Evolutionary conservation across 805 yeast genomes (phyloP).

Genomic region (Saccharomycopsis malanga): DNA sequence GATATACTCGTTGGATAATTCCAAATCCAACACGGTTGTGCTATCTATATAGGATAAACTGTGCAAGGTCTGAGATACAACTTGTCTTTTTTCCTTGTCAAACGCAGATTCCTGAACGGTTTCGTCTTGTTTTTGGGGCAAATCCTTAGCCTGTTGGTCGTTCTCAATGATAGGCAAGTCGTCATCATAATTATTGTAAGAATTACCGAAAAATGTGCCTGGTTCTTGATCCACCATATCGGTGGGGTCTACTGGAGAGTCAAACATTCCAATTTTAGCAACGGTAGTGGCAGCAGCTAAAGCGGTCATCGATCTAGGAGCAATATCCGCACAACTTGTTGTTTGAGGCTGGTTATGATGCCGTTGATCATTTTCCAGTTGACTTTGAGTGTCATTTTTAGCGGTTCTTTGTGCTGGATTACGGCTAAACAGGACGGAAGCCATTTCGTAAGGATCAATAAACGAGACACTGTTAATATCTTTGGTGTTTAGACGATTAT

Average conservation of each 20-base stretch:
- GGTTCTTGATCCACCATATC: not conserved
- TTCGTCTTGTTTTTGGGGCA: not conserved
- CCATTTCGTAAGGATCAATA: not conserved
- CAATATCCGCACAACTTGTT: slow-evolving; percentile 12
- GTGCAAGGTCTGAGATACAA: not conserved
- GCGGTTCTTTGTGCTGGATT: not conserved
- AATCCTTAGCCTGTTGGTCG: not conserved
- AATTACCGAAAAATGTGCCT: not conserved
- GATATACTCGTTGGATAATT: not conserved
- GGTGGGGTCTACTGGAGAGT: not conserved
- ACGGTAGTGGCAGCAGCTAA: slow-evolving; percentile 7
- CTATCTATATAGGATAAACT: not conserved
- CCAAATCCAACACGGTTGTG: not conserved
- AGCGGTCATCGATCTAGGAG: slow-evolving; percentile 16
- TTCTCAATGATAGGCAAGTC: not conserved
- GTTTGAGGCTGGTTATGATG: not conserved
- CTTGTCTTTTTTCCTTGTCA: not conserved
- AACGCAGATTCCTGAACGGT: not conserved
- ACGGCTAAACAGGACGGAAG: not conserved
- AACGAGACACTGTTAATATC: not conserved
- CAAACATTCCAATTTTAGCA: not conserved
- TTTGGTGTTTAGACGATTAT: not conserved
- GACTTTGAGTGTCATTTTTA: not conserved
- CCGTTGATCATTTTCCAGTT: not conserved
- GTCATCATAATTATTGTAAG: not conserved